Evolutionary conservation across 768 basidiomycete species (phyloP), one percentile per base, ranked within the genome.

Genomic region (Panus rudis): DNA sequence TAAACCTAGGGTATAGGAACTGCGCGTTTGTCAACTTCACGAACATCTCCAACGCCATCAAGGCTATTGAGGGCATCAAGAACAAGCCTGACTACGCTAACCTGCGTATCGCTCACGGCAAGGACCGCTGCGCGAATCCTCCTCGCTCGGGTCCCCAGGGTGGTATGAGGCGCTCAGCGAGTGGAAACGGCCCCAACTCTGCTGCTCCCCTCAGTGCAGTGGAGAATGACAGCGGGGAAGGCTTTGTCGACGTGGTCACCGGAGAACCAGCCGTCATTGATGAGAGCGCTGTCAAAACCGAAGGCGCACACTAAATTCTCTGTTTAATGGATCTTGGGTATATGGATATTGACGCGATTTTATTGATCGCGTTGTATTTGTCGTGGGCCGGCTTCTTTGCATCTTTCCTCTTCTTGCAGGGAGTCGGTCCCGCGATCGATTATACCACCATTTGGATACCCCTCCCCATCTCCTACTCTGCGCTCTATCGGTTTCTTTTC

Each of bases 21-120:
- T 93, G 92, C 60, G 91, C 90, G 23, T 99, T 92, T 59, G 84
- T 92, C 56, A 96, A 94, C 69, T 94, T 92, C 53, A 94, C 92
- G 25, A 92, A 92, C 67, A 80, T 96, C 52, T 81, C 84, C 39
- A 93, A 93, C 58, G 92, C 92, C 11, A 92, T 92, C 72, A 97
- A 97, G 70, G 92, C 94, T n/a, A 93, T 98, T 56, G 94, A 98
- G 45, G 85, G 83, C 6, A 78, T 96, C 64, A 94, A 94, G 76
- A 78, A 73, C 58, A 88, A 91, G 59, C 78, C 89, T 2, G 93
- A 97, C 58, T 98, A 98, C 58, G 71, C 78, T 14, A 83, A 82
- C 61, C 67, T 97, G 52, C 84, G 91, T 30, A 88, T 99, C 46
- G 84, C 92, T 13, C 92, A 93, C 63, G 92, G 93, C 47, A 97